Evolutionary conservation across 352 stramenopile species (phyloP), one percentile per base, ranked within the genome.

Genomic region (Thalassiosira livingstoniorum): DNA sequence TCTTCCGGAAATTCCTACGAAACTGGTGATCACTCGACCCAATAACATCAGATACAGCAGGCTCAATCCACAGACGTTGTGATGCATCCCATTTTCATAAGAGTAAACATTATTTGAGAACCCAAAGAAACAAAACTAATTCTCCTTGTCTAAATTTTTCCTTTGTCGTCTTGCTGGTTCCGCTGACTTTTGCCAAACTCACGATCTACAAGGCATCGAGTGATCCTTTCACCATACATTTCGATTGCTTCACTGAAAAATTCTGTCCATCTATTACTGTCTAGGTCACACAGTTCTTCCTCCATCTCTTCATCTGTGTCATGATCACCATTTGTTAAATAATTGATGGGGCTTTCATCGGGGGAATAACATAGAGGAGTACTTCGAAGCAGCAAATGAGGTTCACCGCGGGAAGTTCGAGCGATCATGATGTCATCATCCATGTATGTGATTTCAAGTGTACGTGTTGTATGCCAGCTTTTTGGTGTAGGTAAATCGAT

Each of bases 201-300:
- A 2, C 65, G 25, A 64, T 74, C 65, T 7, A 74, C 65, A 13
- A 74, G 31, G 32, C 65, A 74, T 27, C 65, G 18, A 5, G 42
- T 31, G 18, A 74, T 64, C 29, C 51, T 74, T 35, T 62, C 29
- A 10, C 65, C 65, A 64, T 74, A 74, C 25, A 74, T 74, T 25
- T 74, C 65, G 15, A 25, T 42, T 21, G 65, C 65, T 31, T 74
- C 65, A 47, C 18, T 23, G 27, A 74, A 74, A 34, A 74, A 74
- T 31, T 74, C 42, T 21, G 65, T 74, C 65, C 43, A 64, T 47
- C 31, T 47, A 25, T 64, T 70, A 7, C 27, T 39, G 21, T 23
- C 62, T n/a, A 60, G 43, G 21, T 54, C 45, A 25, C 55, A 34
- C 18, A 25, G 64, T 29, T 74, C 65, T 27, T 74, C 65, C 13